phyloP scores from a whole-genome alignment of 148 eudicot species.

The Chenopodium suecicum region DNA sequence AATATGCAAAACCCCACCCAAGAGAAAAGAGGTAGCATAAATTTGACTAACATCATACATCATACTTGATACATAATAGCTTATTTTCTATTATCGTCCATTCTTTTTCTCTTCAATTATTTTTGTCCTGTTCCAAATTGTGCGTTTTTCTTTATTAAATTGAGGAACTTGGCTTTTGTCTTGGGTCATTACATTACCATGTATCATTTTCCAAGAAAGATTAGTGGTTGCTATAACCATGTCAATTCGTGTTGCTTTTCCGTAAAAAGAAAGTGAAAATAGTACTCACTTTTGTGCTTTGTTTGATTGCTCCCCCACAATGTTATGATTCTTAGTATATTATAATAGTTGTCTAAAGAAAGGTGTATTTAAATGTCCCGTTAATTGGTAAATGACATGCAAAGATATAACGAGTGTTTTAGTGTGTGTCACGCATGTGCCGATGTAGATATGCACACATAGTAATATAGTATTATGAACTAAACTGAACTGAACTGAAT shows the following conservation, averaged over 20 bases:
- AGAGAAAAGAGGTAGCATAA: neutral
- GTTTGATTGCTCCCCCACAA: neutral
- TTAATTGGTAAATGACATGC: neutral
- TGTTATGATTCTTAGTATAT: neutral
- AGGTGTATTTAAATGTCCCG: neutral
- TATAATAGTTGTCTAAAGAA: neutral
- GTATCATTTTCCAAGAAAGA: neutral
- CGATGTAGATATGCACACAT: neutral
- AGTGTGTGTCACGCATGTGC: neutral
- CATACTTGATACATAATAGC: neutral
- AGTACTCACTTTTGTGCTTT: neutral
- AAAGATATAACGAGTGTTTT: no score
- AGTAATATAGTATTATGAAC: no score
- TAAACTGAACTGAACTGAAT: no score
- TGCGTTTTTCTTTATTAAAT: neutral
- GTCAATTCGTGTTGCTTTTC: neutral
- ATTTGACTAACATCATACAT: neutral
- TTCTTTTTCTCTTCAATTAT: conserved; percentile 5
- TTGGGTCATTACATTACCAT: neutral
- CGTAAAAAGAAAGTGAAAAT: no score
- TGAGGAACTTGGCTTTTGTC: neutral
- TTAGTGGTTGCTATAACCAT: neutral
- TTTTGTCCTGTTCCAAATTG: neutral
- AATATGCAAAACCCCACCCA: conserved; percentile 4
- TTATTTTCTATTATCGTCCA: neutral